Conservation (phyloP, 2,329 filamentous ascomycete genomes). For the Macrophomina pseudophaseolina region DNA sequence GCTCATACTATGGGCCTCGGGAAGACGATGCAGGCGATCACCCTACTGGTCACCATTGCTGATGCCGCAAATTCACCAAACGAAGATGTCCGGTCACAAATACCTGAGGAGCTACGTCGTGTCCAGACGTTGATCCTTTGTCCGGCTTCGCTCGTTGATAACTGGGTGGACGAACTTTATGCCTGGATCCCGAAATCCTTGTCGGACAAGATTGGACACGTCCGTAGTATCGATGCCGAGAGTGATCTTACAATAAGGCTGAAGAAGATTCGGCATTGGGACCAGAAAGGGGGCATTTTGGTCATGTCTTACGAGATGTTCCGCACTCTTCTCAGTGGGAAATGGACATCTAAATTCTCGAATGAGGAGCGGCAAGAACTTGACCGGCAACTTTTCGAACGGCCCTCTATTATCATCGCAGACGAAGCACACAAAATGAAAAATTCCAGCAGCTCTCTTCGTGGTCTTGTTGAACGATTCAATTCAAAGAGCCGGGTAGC, state of each 20-base stretch:
- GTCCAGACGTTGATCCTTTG: constrained; percentile 71
- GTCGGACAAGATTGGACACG: constrained; percentile 56
- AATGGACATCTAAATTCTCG: not conserved
- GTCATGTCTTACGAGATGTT: constrained; percentile 78
- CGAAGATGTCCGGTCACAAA: constrained; percentile 63
- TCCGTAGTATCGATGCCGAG: constrained; percentile 61
- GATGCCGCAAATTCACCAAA: constrained; percentile 68
- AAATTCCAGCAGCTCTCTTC: constrained; percentile 62
- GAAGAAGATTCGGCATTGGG: constrained; percentile 58
- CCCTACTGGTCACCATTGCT: constrained; percentile 76
- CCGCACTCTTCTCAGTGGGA: constrained; percentile 44
- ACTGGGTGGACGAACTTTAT: constrained; percentile 80
- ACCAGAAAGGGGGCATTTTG: constrained; percentile 70
- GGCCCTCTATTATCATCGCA: constrained; percentile 75
- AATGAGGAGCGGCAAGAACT: constrained; percentile 34
- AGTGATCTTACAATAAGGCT: constrained; percentile 46
- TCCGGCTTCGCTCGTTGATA: constrained; percentile 75
- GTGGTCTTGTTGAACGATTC: constrained; percentile 63
- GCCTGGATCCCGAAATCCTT: constrained; percentile 62
- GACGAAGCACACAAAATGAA: constrained; percentile 87
- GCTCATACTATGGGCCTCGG: constrained; percentile 92
- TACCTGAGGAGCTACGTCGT: constrained; percentile 68
- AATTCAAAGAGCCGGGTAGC: constrained; percentile 75
- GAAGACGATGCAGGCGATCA: constrained; percentile 92
- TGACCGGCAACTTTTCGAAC: constrained; percentile 54